Evolutionary conservation across 2,329 filamentous ascomycete genomes (phyloP).

Genomic region (Monilinia fructicola): DNA sequence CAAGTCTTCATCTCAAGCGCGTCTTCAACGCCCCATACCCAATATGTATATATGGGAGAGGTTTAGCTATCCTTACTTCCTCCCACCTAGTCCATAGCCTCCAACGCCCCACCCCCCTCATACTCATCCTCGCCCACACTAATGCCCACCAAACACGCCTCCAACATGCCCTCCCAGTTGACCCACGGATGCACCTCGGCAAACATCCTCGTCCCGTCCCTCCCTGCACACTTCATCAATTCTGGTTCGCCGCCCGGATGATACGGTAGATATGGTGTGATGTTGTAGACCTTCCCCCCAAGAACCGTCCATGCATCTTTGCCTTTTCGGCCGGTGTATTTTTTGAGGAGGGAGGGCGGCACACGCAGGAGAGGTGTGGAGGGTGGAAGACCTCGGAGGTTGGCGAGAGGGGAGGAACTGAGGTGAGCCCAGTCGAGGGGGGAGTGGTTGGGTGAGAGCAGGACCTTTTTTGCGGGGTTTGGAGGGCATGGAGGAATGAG

Average conservation of each 20-base stretch:
- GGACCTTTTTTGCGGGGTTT: conserved; percentile 70
- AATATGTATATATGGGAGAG: background rate
- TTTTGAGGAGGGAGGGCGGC: conserved; percentile 75
- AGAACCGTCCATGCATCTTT: conserved; percentile 88
- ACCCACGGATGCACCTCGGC: conserved; percentile 70
- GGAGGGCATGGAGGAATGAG: conserved; percentile 43
- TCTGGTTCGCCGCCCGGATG: conserved; percentile 86
- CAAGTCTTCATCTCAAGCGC: background rate
- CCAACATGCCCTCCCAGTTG: conserved; percentile 69
- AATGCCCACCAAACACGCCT: conserved; percentile 61
- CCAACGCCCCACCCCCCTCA: conserved; percentile 48
- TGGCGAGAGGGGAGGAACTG: conserved; percentile 57
- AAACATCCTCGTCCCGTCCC: conserved; percentile 63
- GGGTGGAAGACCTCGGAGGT: conserved; percentile 63
- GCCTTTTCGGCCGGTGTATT: conserved; percentile 78
- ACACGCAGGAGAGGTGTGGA: conserved; percentile 65
- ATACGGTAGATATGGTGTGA: conserved; percentile 83
- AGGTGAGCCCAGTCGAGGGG: conserved; percentile 95
- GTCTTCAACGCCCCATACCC: background rate
- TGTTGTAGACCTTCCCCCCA: conserved; percentile 90
- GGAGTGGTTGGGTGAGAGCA: conserved; percentile 85
- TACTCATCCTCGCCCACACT: conserved; percentile 56
- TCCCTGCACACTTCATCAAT: conserved; percentile 61
- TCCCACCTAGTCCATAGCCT: conserved; percentile 57
- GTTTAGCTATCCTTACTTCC: too few species aligned